Evolutionary conservation across 2,329 filamentous ascomycete genomes (phyloP).

Genomic region (Trichoderma koningii): DNA sequence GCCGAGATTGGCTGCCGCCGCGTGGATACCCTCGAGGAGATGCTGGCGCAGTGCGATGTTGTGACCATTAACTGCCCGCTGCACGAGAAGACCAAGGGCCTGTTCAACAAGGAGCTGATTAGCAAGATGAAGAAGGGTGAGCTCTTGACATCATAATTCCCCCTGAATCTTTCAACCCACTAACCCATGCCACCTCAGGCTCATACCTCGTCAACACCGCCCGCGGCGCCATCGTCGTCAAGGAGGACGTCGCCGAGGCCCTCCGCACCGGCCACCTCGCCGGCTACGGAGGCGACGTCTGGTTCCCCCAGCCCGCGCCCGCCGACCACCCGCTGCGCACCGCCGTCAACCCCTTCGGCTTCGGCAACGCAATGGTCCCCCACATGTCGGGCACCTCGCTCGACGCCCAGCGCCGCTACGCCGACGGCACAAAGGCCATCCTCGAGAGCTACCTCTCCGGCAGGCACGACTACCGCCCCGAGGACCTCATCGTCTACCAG

Average conservation of each 20-base stretch:
- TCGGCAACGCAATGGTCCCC: slow-evolving; percentile 97
- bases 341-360: slow-evolving; percentile 92
- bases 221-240: slow-evolving; percentile 97
- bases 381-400: slow-evolving; percentile 99
- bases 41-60: slow-evolving; percentile 90
- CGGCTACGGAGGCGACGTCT: slow-evolving; percentile 86
- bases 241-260: slow-evolving; percentile 95
- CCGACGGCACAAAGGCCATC: slow-evolving; percentile 84
- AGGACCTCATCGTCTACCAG: slow-evolving; percentile 87
- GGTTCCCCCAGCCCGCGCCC: slow-evolving; percentile 97
- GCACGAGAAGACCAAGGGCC: slow-evolving; percentile 92
- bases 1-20: slow-evolving; percentile 93
- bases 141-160: slow-evolving; percentile 31
- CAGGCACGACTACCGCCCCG: slow-evolving; percentile 79
- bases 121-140: slow-evolving; percentile 97
- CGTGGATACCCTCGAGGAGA: slow-evolving; percentile 86
- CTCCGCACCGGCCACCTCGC: slow-evolving; percentile 89
- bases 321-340: slow-evolving; percentile 89
- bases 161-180: neutral
- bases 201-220: slow-evolving; percentile 99
- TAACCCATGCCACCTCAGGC: slow-evolving; percentile 50
- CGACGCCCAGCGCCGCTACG: slow-evolving; percentile 93
- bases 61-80: slow-evolving; percentile 99
- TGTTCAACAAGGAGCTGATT: slow-evolving; percentile 99
- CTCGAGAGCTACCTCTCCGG: slow-evolving; percentile 88